These are phyloP conservation scores for Scedosporium boydii DNA, from an alignment of 2,329 filamentous ascomycete genomes.

Conservation along the genomic window DNA sequence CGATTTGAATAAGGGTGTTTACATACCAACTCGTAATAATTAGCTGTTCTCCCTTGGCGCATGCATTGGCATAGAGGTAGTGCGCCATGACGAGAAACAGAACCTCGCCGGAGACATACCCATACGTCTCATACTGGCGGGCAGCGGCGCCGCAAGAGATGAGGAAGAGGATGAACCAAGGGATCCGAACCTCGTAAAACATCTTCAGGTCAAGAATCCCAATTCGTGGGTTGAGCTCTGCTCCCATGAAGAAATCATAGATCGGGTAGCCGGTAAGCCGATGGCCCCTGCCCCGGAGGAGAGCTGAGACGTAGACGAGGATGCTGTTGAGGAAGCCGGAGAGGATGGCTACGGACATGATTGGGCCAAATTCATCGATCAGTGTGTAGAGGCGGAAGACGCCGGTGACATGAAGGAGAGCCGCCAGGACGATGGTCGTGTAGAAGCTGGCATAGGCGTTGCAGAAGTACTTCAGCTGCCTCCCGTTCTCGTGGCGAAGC, in stretches of 20 bases:
- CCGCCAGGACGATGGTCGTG: slow-evolving; percentile 63
- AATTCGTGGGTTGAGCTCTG: slow-evolving; percentile 80
- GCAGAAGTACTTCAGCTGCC: slow-evolving; percentile 90
- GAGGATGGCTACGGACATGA: slow-evolving; percentile 87
- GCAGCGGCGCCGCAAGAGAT: slow-evolving; percentile 66
- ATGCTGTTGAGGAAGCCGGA: slow-evolving; percentile 82
- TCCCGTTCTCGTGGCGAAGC: slow-evolving; percentile 69
- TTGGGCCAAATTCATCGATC: slow-evolving; percentile 87
- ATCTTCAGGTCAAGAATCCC: slow-evolving; percentile 88
- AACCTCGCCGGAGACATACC: slow-evolving; percentile 76
- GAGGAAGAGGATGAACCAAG: slow-evolving; percentile 84
- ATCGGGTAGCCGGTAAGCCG: slow-evolving; percentile 82
- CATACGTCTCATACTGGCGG: slow-evolving; percentile 74
- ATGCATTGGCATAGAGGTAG: slow-evolving; percentile 86
- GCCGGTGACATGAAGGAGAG: slow-evolving; percentile 69
- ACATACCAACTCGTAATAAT: slow-evolving; percentile 70
- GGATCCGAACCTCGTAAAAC: slow-evolving; percentile 89
- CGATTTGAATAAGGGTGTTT: slow-evolving; percentile 78
- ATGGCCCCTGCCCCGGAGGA: slow-evolving; percentile 71
- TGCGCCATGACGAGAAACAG: slow-evolving; percentile 79
- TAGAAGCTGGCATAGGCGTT: slow-evolving; percentile 84
- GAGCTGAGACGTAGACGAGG: slow-evolving; percentile 76
- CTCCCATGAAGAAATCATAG: slow-evolving; percentile 92
- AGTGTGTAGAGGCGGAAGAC: slow-evolving; percentile 84
- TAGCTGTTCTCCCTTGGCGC: slow-evolving; percentile 83